Evolutionary conservation across 2,329 filamentous ascomycete species (phyloP), one percentile per base, ranked within the genome.

Genomic region (Alternaria metachromatica): DNA sequence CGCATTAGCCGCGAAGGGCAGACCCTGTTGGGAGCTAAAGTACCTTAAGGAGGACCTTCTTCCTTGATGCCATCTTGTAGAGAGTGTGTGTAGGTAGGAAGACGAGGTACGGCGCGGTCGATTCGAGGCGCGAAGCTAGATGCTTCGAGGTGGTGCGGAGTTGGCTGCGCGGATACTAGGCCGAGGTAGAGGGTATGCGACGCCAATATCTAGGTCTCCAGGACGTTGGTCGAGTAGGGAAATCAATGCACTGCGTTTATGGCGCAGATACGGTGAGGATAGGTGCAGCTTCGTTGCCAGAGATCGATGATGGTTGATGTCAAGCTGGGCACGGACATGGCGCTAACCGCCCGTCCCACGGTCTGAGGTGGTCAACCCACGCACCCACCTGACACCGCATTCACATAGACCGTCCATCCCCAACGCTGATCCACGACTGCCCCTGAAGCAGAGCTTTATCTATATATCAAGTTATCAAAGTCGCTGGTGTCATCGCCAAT

Each of bases 41-140:
- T 85, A 95, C 92, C 91, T 96, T 96, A 80, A 96, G 86, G 70
- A 96, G 88, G 72, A 95, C 92, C 90, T 96, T 96, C 91, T 95
- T 96, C 62, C 77, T 73, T 63, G 77, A 78, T 43, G 78, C 73
- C 78, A 80, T 80, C 50, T 41, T 66, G 59, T 58, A 41, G 48
- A 45, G 50, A 59, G 60, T 64, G 53, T 28, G 50, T 62, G 64
- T 55, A 63, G 9, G 48, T 58, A 56, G 44, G 30, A 44, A 41
- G 30, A 54, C 62, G 30, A 59, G 60, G 44, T 44, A 55, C 33
- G 26, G 45, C 60, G 56, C 50, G 23, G 58, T 60, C 28, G 56
- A 51, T 51, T 48, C 48, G 43, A 54, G 55, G 60, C 60, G 55
- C 60, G 60, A 60, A 60, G 60, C 60, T 60, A 26, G 20, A 50